Conservation (phyloP, 129 eudicot genomes). For the Erigeron canadensis region DNA sequence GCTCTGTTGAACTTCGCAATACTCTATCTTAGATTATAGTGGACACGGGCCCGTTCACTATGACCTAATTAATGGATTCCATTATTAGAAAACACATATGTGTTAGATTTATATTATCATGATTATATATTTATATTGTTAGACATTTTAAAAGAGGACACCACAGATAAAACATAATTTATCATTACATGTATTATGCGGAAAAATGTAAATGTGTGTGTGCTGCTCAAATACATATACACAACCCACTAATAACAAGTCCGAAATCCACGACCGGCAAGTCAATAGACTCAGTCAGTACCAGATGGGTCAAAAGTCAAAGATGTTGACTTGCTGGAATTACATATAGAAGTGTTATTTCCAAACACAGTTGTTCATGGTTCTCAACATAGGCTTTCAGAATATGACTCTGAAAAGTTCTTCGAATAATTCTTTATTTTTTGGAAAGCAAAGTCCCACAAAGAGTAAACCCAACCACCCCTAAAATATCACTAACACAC, state of each 20-base stretch:
- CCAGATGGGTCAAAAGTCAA: background rate
- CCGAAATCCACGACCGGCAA: background rate
- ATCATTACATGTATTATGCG: too few species aligned
- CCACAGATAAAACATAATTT: background rate
- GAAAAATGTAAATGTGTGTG: too few species aligned
- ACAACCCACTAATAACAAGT: background rate
- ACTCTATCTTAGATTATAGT: background rate
- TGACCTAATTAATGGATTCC: slow-evolving; percentile 22
- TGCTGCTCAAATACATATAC: background rate
- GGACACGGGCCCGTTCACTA: slow-evolving; percentile 6
- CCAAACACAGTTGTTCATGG: background rate
- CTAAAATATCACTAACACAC: background rate
- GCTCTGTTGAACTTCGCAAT: background rate
- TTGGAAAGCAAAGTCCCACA: too few species aligned
- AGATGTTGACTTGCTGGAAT: background rate
- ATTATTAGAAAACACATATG: slow-evolving; percentile 19
- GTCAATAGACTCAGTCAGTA: background rate
- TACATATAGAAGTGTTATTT: background rate
- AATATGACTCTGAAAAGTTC: background rate
- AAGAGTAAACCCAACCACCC: too few species aligned
- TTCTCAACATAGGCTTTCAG: background rate
- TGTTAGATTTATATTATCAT: background rate
- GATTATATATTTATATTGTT: background rate
- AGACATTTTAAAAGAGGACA: background rate
- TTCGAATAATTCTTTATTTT: background rate